Evolutionary conservation across 139 green algal genomes (phyloP), one percentile per base, ranked within the genome.

Genomic region (Parachlorella kessleri): DNA sequence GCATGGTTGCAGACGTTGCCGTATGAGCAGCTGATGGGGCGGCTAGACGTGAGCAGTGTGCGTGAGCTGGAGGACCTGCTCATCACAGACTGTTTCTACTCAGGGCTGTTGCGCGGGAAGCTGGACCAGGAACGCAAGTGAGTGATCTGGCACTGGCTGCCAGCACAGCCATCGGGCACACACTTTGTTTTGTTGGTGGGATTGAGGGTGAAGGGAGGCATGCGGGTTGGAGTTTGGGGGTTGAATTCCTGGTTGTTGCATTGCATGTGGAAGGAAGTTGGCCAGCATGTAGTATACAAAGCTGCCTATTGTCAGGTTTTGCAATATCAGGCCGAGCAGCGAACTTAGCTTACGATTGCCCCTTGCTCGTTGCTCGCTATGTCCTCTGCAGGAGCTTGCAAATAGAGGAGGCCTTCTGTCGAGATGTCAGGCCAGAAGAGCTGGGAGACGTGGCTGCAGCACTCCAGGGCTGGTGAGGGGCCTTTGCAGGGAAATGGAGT

Each of bases 41-140:
- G 86, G 37, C 80, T 98, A 21, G 86, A 92, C 28, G 84, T 98
- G 32, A 41, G 42, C 41, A 90, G 75, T 32, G 85, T 97, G 72
- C 82, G 93, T 4, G 85, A 95, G 77, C 89, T 98, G 66, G 95
- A 98, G 85, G 92, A 98, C 77, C 84, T 98, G 73, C 83, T 98
- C 40, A 98, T 98, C 75, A 92, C 88, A 26, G 84, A 98, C 66
- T 98, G 95, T 88, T 95, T 98, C 77, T 97, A 97, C 82, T 66
- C 78, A 26, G 92, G 86, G 9, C 66, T 93, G 63, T 33, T 94
- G 3, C 74, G 55, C 2, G 94, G 93, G n/a, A 92, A 90, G 88
- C 86, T 98, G 55, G 93, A 98, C 85, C 93, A 97, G 79, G 80
- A 73, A 69, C 67, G 82, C 73, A 74, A 66, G 53, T 88, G 77